These are phyloP conservation scores for Exidia glandulosa DNA, from an alignment of 768 basidiomycete genomes.

Conservation along the genomic window DNA sequence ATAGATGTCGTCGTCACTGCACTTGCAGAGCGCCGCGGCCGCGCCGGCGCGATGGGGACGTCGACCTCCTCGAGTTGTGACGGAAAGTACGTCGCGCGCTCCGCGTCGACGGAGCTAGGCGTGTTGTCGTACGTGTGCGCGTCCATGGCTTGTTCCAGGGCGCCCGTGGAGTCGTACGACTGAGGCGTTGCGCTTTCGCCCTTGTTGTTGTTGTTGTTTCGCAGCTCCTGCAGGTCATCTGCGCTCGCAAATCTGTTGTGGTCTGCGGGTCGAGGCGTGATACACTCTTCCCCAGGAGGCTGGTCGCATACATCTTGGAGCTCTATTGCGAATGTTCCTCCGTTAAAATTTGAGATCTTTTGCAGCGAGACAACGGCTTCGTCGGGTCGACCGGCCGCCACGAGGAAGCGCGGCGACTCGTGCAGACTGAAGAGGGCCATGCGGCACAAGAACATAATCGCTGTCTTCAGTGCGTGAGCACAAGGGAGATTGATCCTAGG, in stretches of 20 bases:
- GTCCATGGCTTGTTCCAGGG: slow-evolving; percentile 14
- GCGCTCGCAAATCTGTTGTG: too few relatives aligned
- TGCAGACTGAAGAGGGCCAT: slow-evolving; percentile 86
- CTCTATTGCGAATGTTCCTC: slow-evolving; percentile 52
- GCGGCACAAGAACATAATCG: slow-evolving; percentile 77
- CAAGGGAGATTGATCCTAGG: neutral
- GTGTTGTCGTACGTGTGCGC: slow-evolving; percentile 19
- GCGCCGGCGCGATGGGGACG: neutral
- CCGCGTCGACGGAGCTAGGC: neutral
- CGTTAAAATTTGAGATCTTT: slow-evolving; percentile 81
- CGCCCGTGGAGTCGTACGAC: slow-evolving; percentile 16
- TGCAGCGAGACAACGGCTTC: slow-evolving; percentile 79
- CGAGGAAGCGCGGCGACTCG: slow-evolving; percentile 90
- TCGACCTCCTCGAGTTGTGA: neutral
- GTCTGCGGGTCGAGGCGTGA: too few relatives aligned
- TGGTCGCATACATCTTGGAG: slow-evolving; percentile 57
- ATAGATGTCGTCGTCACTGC: neutral
- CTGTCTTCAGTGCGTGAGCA: slow-evolving; percentile 41
- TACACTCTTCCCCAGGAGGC: neutral
- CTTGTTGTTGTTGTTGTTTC: too few relatives aligned
- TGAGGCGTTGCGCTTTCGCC: neutral
- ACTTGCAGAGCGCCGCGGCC: neutral
- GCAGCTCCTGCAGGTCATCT: too few relatives aligned
- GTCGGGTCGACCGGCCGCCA: slow-evolving; percentile 71
- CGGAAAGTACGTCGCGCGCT: neutral